Percentiles rank a stretch among this genome's conserved stretches.
Evolutionary conservation across 2,329 filamentous ascomycete genomes (phyloP).

Genomic region (Monosporascus sp.): DNA sequence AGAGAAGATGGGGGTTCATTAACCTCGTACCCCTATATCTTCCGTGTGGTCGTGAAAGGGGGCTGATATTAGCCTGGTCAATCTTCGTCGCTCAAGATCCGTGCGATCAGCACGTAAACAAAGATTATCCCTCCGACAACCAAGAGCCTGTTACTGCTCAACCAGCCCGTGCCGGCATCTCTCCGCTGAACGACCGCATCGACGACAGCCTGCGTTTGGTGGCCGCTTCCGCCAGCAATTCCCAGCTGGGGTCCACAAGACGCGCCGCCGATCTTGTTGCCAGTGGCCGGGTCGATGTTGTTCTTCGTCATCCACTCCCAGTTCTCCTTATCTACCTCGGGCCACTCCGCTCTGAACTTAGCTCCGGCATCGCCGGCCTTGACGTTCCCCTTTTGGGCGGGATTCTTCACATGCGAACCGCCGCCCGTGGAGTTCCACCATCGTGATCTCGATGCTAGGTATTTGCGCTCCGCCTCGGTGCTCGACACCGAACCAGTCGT

Average conservation of each 20-base stretch:
- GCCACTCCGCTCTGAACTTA: conserved; percentile 87
- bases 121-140: conserved; percentile 68
- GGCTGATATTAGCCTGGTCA: conserved; percentile 3
- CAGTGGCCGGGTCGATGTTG: conserved; percentile 72
- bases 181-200: conserved; percentile 71
- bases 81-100: conserved; percentile 56
- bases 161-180: conserved; percentile 77
- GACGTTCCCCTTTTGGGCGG: conserved; percentile 66
- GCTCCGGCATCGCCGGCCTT: conserved; percentile 88
- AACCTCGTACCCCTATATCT: neutral
- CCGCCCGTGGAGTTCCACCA: conserved; percentile 98
- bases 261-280: conserved; percentile 50
- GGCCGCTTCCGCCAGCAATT: conserved; percentile 57
- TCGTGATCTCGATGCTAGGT: conserved; percentile 69
- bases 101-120: conserved; percentile 75
- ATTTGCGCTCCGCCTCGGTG: conserved; percentile 69
- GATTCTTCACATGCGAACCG: conserved; percentile 59
- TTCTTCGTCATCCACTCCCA: conserved; percentile 86
- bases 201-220: conserved; percentile 66
- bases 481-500: conserved; percentile 86
- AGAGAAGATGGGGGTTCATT: neutral
- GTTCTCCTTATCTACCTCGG: conserved; percentile 83
- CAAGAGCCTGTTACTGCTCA: conserved; percentile 72
- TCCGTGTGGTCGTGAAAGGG: too few species aligned
- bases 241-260: conserved; percentile 51